These are phyloP conservation scores for Moesziomyces globuligerus DNA, from an alignment of 1,284 basidiomycete species.

Conservation along the genomic window DNA sequence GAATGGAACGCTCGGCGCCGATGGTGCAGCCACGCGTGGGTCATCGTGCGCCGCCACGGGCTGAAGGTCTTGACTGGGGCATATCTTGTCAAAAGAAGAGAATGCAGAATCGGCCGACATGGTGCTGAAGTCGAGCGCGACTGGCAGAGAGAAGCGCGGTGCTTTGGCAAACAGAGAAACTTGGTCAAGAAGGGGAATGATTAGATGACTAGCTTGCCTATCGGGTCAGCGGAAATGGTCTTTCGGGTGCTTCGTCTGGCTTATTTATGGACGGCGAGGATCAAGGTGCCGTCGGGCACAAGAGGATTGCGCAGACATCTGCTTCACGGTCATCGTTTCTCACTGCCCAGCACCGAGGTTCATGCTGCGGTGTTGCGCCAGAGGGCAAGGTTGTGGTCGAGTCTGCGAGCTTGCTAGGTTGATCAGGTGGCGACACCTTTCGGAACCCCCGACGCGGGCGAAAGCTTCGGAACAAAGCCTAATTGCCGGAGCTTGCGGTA, in stretches of 20 bases:
- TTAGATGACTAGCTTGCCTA: not conserved
- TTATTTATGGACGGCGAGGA: not conserved
- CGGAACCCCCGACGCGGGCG: not conserved
- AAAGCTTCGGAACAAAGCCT: too few species aligned
- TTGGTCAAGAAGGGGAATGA: too few species aligned
- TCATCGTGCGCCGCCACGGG: too few species aligned
- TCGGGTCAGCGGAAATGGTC: not conserved
- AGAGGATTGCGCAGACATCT: too few species aligned
- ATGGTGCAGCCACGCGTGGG: too few species aligned
- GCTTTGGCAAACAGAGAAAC: too few species aligned
- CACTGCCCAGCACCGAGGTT: not conserved
- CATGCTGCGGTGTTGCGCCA: not conserved
- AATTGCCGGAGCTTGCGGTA: too few species aligned
- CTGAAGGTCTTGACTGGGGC: not conserved
- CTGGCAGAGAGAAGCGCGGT: not conserved
- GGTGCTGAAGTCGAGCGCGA: not conserved
- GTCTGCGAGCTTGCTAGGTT: too few species aligned
- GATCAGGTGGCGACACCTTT: not conserved
- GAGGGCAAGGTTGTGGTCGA: too few species aligned
- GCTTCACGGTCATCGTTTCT: not conserved
- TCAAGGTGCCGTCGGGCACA: not conserved
- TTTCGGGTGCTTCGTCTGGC: not conserved
- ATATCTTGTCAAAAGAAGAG: conserved; percentile 31
- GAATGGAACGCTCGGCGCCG: conserved; percentile 11
- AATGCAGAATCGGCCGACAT: conserved; percentile 25